Conservation (phyloP, 306 rosid species). For the Glycine tomentella region DNA sequence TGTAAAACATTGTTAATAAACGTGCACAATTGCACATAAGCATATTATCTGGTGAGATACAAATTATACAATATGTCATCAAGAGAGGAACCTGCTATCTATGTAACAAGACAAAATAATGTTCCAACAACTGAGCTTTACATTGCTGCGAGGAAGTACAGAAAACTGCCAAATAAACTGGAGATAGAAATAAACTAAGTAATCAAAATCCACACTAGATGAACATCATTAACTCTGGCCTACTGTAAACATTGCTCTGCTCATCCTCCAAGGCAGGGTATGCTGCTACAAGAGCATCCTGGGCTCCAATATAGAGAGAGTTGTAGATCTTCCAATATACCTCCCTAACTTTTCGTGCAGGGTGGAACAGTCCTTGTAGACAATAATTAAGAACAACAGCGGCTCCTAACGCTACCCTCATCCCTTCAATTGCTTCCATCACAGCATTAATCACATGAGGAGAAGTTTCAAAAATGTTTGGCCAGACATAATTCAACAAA, state of each 20-base stretch:
- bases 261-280: slow-evolving; percentile 53
- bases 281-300: slow-evolving; percentile 55
- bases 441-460: slow-evolving; percentile 97
- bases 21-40: too few relatives aligned
- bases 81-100: slow-evolving; percentile 8
- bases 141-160: slow-evolving; percentile 26
- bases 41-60: slow-evolving; percentile 12
- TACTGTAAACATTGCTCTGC: slow-evolving; percentile 50
- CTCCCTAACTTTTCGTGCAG: slow-evolving; percentile 53
- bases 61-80: slow-evolving; percentile 7
- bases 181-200: neutral
- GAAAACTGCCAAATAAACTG: slow-evolving; percentile 18
- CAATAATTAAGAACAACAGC: slow-evolving; percentile 76
- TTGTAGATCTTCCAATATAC: slow-evolving; percentile 56
- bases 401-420: slow-evolving; percentile 96
- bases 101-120: slow-evolving; percentile 22
- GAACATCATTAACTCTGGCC: slow-evolving; percentile 52
- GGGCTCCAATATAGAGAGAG: slow-evolving; percentile 50
- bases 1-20: too few relatives aligned
- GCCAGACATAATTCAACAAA: slow-evolving; percentile 91
- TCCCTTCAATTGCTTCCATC: slow-evolving; percentile 98
- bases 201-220: slow-evolving; percentile 18
- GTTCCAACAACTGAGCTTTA: slow-evolving; percentile 29
- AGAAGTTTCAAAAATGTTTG: slow-evolving; percentile 94
- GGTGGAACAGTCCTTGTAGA: slow-evolving; percentile 54